Base-by-base conservation (phyloP, 352 stramenopile species). In the Phytophthora pinifolia region DNA sequence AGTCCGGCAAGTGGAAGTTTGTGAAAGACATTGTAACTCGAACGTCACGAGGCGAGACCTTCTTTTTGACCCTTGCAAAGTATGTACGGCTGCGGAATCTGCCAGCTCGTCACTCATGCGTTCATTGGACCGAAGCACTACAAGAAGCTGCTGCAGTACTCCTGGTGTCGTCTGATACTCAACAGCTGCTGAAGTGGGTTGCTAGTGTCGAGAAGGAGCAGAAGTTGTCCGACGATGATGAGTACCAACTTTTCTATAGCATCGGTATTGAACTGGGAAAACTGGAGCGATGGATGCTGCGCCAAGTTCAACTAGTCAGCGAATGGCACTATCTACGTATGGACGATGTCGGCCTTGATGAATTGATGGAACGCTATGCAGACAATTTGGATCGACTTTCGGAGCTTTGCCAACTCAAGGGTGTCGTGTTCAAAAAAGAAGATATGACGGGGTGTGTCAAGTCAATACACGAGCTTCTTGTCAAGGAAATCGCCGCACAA, bases 251-350 rank as follows among this genome's bases (percentile, higher is more conserved):
- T 20, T 62, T 76, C 22, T 52, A 72, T 46, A 15, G 14, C 1
- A 67, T 88, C 53, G 58, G 74, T 12, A 43, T 54, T 36, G 61
- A 76, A 22, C 49, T 88, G 1, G 44, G 59, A 37, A 72, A 67
- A 20, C 41, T 89, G 22, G 79, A 89, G 51, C 72, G 77, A 29
- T 86, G 65, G 70, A 86, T 89, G 79, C 46, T 88, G 12, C 70
- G 74, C 3, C 67, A 83, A 42, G 72, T 85, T 9, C 81, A 89
- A 46, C 52, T 89, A 18, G 47, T 79, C 34, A 91, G 75, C 29
- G 81, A 91, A 54, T 89, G 78, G 72, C 35, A 68, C 7, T 83
- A 75, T 31, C 50, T 88, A 6, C 48, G 64, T 22, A 64, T 70
- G 12, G 78, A 89, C 22, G 42, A 56, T 8, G 54, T 79, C 5